Base-by-base conservation (phyloP, 495 filamentous ascomycete genomes). In the Tuber brumale region DNA sequence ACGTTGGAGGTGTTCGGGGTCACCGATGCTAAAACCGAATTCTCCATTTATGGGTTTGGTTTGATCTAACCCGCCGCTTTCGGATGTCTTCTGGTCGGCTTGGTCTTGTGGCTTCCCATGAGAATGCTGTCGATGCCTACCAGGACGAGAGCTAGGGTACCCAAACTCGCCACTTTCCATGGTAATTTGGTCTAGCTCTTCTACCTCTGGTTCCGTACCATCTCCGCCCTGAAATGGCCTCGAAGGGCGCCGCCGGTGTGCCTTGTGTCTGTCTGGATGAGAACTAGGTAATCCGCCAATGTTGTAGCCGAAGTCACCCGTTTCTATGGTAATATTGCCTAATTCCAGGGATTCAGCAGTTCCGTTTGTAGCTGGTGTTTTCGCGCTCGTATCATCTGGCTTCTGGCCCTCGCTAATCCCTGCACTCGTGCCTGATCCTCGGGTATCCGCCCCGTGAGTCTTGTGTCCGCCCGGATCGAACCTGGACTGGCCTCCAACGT, bases 221-320 rank as follows among this genome's bases (percentile, higher is more conserved):
- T 27, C 48, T 27, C n/a, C 21, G 48, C 48, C 48, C 21, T 57
- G 23, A 12, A 10, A n/a, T 57, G 7, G 48, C 48, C 48, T 10
- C 48, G 48, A 27, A 57, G 48, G 12, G 12, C 10, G 23, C 23
- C 10, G 48, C 23, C 48, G 23, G 48, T 27, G 48, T 10, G 23
- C 9, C 23, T 27, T 27, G 23, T n/a, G 48, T 57, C 48, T 27
- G 48, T 57, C 48, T 27, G 23, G 48, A 27, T 57, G 48, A 3
- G 48, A 57, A 10, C 48, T 57, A 8, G 9, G 51, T 27, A 61
- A 61, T 27, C 76, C 57, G 61, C 76, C 74, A 35, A 71, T 16
- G n/a, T 78, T 78, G 45, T 78, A 73, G 18, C 74, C 76, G 37
- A 78, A 78, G 8, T 73, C 76, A 27, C 70, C 61, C 4, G 31